A percentile compares a stretch with the other conserved stretches of the same genome.
Evolutionary conservation across 805 yeast species (phyloP).

Genomic region (Cyberlindnera subsufficiens): DNA sequence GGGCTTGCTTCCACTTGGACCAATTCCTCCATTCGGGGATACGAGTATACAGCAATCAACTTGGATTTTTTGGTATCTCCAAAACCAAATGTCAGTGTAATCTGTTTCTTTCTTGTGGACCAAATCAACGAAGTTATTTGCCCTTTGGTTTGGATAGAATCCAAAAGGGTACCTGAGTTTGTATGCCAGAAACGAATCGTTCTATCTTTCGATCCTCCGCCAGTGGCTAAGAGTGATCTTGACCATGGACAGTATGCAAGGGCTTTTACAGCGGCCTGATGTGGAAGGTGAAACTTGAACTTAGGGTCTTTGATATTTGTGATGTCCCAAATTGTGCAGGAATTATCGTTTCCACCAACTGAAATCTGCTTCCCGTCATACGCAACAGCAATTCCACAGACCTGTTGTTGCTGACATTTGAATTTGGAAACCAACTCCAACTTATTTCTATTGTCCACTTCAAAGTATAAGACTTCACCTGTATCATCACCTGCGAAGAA

Average conservation of each 20-base stretch:
- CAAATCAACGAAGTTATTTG: slow-evolving; percentile 80
- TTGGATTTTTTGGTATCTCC: slow-evolving; percentile 47
- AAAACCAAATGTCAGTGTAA: slow-evolving; percentile 80
- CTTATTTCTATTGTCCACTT: slow-evolving; percentile 7
- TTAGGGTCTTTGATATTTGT: slow-evolving; percentile 33
- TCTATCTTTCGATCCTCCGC: slow-evolving; percentile 84
- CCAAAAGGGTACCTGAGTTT: slow-evolving; percentile 63
- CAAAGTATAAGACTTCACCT: slow-evolving; percentile 50
- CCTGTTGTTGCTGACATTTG: slow-evolving; percentile 49
- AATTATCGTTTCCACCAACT: slow-evolving; percentile 80
- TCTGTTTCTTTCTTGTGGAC: slow-evolving; percentile 58
- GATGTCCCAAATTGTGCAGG: slow-evolving; percentile 74
- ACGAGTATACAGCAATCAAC: slow-evolving; percentile 56
- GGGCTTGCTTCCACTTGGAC: slow-evolving; percentile 44
- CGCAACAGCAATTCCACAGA: slow-evolving; percentile 62
- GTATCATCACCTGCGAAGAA: slow-evolving; percentile 60
- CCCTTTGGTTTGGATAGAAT: slow-evolving; percentile 50
- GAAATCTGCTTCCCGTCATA: slow-evolving; percentile 53
- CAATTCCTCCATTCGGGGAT: slow-evolving; percentile 53
- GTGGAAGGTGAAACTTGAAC: slow-evolving; percentile 47
- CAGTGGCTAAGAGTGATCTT: slow-evolving; percentile 73
- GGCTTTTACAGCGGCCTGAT: slow-evolving; percentile 86
- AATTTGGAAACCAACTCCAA: slow-evolving; percentile 26
- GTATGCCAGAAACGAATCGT: slow-evolving; percentile 87
- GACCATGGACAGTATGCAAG: slow-evolving; percentile 91